These are phyloP conservation scores for Aspergillus chevalieri DNA, from an alignment of 2,329 filamentous ascomycete genomes.

Conservation along the genomic window DNA sequence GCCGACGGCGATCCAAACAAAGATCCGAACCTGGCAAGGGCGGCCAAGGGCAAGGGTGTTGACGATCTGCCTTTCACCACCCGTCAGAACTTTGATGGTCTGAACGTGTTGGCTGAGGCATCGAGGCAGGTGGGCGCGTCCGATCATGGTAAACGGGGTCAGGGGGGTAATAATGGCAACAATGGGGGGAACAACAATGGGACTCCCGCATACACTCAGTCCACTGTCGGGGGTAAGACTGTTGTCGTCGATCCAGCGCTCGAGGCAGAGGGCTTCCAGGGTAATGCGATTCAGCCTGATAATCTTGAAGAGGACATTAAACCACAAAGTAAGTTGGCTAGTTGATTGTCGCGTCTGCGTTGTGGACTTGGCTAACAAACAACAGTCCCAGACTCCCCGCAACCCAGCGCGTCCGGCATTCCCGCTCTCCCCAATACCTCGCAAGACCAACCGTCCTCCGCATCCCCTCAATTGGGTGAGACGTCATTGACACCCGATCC, in stretches of 20 bases:
- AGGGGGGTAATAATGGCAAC: neutral
- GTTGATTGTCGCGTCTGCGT: conserved; percentile 1
- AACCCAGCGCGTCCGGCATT: conserved; percentile 23
- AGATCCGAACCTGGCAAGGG: conserved; percentile 31
- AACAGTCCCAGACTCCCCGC: conserved; percentile 20
- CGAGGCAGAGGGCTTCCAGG: conserved; percentile 36
- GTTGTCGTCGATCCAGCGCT: conserved; percentile 39
- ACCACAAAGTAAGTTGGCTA: conserved; percentile 13
- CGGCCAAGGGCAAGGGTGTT: conserved; percentile 30
- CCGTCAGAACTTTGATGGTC: conserved; percentile 65
- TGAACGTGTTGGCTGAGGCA: conserved; percentile 83
- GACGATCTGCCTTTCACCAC: conserved; percentile 39
- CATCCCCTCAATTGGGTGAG: conserved; percentile 29
- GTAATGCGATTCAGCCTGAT: conserved; percentile 20
- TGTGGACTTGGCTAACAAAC: conserved; percentile 11
- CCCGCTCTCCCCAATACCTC: conserved; percentile 27
- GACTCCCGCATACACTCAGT: conserved; percentile 30
- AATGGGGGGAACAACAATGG: neutral
- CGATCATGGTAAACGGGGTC: conserved; percentile 39
- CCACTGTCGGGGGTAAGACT: conserved; percentile 36
- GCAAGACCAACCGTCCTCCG: conserved; percentile 26
- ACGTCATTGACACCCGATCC: conserved; percentile 31
- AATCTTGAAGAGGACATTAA: conserved; percentile 23
- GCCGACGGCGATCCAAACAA: conserved; percentile 34
- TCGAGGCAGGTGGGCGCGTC: conserved; percentile 66